These are phyloP conservation scores for Acanthamoeba sp. DNA, from an alignment of 208 protist genomes.

Conservation along the genomic window DNA sequence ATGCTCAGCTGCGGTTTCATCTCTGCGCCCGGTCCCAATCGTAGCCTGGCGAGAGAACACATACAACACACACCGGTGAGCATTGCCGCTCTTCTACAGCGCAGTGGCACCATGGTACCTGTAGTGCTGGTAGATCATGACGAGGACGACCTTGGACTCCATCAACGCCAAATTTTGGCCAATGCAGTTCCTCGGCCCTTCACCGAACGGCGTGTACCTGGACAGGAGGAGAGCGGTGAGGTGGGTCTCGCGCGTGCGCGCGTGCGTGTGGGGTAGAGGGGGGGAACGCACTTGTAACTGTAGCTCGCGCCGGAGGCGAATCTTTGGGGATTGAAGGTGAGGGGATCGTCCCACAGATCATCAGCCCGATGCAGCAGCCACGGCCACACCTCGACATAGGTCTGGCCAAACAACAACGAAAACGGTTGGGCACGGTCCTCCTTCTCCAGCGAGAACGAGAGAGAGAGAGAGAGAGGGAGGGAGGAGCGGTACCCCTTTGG, in stretches of 20 bases:
- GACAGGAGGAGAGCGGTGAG: not conserved
- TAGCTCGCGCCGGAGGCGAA: conserved; percentile 13
- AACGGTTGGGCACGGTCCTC: too few species aligned
- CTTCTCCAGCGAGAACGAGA: too few species aligned
- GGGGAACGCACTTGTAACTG: not conserved
- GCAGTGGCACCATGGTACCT: not conserved
- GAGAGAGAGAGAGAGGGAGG: not conserved
- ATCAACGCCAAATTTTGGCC: conserved; percentile 53
- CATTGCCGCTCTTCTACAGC: too few species aligned
- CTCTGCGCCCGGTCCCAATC: not conserved
- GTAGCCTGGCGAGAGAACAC: too few species aligned
- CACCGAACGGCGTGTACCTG: conserved; percentile 39
- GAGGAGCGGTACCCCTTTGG: conserved; percentile 63
- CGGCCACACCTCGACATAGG: conserved; percentile 38
- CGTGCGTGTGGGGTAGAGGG: not conserved
- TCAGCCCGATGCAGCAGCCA: conserved; percentile 57
- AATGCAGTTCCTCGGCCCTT: conserved; percentile 63
- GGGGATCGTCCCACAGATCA: conserved; percentile 46
- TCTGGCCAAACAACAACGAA: not conserved
- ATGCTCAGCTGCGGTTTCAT: conserved; percentile 63
- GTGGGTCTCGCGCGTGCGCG: not conserved
- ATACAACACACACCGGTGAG: too few species aligned
- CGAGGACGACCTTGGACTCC: conserved; percentile 66
- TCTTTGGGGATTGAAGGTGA: conserved; percentile 10
- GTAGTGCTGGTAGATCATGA: conserved; percentile 55